phyloP scores from a whole-genome alignment of 306 rosid species.

The Cajanus cajan region DNA sequence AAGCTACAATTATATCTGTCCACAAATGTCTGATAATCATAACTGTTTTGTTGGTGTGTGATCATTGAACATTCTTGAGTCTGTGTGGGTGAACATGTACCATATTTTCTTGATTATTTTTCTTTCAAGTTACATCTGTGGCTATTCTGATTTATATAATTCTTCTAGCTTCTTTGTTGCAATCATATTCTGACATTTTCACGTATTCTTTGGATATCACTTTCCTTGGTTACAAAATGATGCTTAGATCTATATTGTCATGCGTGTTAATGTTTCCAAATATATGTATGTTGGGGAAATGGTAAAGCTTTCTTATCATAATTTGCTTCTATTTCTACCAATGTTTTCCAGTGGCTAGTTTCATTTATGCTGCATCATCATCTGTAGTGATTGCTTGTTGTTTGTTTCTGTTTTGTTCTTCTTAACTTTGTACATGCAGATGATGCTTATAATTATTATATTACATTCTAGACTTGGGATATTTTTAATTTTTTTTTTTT shows the following conservation, averaged over 20 bases:
- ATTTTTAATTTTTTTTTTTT: not conserved
- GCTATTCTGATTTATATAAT: not conserved
- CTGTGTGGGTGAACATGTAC: not conserved
- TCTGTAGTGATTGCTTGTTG: not conserved
- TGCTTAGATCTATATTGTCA: not conserved
- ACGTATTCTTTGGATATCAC: not conserved
- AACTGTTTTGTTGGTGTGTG: not conserved
- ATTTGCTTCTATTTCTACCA: not conserved
- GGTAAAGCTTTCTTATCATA: not conserved
- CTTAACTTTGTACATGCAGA: not conserved
- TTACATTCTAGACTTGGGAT: constrained; percentile 5
- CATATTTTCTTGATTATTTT: not conserved
- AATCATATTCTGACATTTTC: not conserved
- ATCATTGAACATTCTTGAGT: not conserved
- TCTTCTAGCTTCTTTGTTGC: not conserved
- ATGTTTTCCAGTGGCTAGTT: not conserved
- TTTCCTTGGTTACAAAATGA: not conserved
- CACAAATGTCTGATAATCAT: not conserved
- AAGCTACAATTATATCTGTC: not conserved
- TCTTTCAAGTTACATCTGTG: not conserved
- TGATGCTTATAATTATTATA: not conserved
- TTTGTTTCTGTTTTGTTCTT: not conserved
- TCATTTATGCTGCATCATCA: not conserved
- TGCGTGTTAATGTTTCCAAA: not conserved
- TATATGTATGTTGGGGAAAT: not conserved